Conservation (phyloP, 352 stramenopile genomes). For the Phytophthora citricola region DNA sequence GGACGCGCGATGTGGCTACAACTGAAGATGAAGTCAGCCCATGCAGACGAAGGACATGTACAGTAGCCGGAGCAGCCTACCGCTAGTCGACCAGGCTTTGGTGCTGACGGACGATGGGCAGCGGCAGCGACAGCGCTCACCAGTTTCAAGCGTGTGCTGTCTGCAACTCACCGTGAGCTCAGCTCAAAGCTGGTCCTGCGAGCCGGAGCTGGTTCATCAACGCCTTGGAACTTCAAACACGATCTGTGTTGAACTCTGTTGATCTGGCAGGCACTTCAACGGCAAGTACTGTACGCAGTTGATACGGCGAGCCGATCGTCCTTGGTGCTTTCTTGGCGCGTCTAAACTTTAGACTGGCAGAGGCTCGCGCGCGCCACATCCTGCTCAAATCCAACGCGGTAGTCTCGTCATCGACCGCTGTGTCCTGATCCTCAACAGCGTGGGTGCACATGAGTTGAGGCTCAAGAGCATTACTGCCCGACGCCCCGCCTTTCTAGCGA, state of each 20-base stretch:
- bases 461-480: constrained; percentile 33
- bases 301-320: constrained; percentile 12
- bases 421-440: constrained; percentile 26
- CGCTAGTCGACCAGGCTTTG: constrained; percentile 19
- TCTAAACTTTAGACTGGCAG: constrained; percentile 22
- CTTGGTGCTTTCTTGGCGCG: neutral
- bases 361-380: constrained; percentile 17
- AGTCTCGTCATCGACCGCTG: constrained; percentile 23
- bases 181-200: constrained; percentile 2
- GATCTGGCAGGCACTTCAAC: constrained; percentile 16
- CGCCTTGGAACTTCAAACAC: constrained; percentile 32
- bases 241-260: constrained; percentile 6
- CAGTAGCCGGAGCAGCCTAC: neutral
- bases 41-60: neutral
- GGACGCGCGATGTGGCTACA: constrained; percentile 30
- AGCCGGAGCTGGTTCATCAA: constrained; percentile 17
- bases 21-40: constrained; percentile 23
- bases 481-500: constrained; percentile 15
- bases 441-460: constrained; percentile 40
- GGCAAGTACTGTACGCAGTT: constrained; percentile 25
- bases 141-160: neutral
- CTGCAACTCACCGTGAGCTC: neutral
- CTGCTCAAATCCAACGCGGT: constrained; percentile 36
- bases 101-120: constrained; percentile 3
- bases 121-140: neutral